These are phyloP conservation scores for Macrophomina tecta DNA, from an alignment of 2,329 filamentous ascomycete species.

Conservation along the genomic window DNA sequence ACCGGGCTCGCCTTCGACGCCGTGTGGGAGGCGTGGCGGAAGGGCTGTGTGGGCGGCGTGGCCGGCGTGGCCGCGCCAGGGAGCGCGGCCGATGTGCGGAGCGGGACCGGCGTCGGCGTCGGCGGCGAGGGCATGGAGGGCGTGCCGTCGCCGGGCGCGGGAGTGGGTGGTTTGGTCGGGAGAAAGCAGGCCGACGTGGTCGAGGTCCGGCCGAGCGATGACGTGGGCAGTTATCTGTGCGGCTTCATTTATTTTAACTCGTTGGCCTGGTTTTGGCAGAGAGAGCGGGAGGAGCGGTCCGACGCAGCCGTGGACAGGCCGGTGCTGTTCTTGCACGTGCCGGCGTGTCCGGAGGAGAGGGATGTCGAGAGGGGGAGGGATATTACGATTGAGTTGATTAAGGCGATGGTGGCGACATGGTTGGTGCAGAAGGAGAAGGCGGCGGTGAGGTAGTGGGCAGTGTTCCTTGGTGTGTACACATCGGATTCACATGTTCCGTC, in stretches of 20 bases:
- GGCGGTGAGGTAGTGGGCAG: not conserved
- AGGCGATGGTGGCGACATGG: slow-evolving; percentile 44
- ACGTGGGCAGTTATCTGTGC: slow-evolving; percentile 52
- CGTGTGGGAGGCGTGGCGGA: slow-evolving; percentile 31
- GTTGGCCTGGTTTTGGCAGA: slow-evolving; percentile 42
- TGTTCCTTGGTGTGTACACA: not conserved
- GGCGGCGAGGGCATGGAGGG: slow-evolving; percentile 1
- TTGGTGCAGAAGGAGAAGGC: slow-evolving; percentile 20
- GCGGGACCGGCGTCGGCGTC: slow-evolving; percentile 37
- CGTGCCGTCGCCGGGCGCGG: not conserved
- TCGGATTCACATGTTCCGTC: not conserved
- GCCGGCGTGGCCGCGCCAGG: not conserved
- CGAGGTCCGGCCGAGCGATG: slow-evolving; percentile 46
- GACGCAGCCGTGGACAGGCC: slow-evolving; percentile 34
- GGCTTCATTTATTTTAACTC: slow-evolving; percentile 53
- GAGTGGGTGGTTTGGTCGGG: not conserved
- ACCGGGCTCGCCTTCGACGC: slow-evolving; percentile 36
- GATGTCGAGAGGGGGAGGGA: slow-evolving; percentile 41
- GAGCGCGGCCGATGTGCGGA: not conserved
- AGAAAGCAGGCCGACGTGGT: slow-evolving; percentile 27
- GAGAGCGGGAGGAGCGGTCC: slow-evolving; percentile 31
- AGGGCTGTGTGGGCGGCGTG: slow-evolving; percentile 12
- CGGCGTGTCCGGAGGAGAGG: slow-evolving; percentile 42
- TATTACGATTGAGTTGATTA: slow-evolving; percentile 42
- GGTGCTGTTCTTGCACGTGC: slow-evolving; percentile 52